Percentiles rank a stretch among this genome's conserved stretches.
These are phyloP conservation scores for Schwanniomyces sp. DNA, from an alignment of 805 yeast genomes.

Conservation along the genomic window DNA sequence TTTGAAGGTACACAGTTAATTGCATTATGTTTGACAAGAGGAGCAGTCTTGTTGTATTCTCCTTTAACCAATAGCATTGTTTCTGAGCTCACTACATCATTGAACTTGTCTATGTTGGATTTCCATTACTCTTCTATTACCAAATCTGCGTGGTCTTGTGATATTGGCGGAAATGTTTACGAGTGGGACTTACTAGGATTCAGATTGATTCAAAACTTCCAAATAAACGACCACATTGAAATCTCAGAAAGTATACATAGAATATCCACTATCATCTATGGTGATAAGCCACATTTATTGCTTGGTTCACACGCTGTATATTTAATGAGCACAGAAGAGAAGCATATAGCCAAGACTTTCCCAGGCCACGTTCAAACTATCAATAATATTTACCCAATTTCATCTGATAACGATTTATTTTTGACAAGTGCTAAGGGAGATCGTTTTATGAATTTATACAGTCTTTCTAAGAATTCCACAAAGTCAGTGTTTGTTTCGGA, in stretches of 20 bases:
- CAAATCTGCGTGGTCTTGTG: slow-evolving; percentile 57
- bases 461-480: slow-evolving; percentile 45
- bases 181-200: slow-evolving; percentile 61
- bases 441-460: slow-evolving; percentile 74
- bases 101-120: slow-evolving; percentile 48
- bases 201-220: slow-evolving; percentile 41
- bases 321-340: slow-evolving; percentile 44
- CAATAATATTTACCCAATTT: slow-evolving; percentile 43
- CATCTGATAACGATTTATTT: slow-evolving; percentile 43
- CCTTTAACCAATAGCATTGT: slow-evolving; percentile 62
- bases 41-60: slow-evolving; percentile 63
- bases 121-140: slow-evolving; percentile 45
- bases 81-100: slow-evolving; percentile 48
- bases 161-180: slow-evolving; percentile 53
- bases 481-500: slow-evolving; percentile 67
- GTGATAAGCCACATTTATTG: slow-evolving; percentile 45
- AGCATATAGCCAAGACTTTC: slow-evolving; percentile 47
- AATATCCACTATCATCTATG: slow-evolving; percentile 25
- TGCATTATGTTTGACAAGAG: slow-evolving; percentile 65
- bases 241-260: slow-evolving; percentile 33
- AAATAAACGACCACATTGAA: slow-evolving; percentile 37
- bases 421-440: slow-evolving; percentile 77
- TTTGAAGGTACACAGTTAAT: slow-evolving; percentile 45
- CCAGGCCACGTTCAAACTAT: slow-evolving; percentile 81
- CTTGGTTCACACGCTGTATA: slow-evolving; percentile 68